Base-by-base conservation (phyloP, 805 yeast genomes). In the Spathaspora girioi region DNA sequence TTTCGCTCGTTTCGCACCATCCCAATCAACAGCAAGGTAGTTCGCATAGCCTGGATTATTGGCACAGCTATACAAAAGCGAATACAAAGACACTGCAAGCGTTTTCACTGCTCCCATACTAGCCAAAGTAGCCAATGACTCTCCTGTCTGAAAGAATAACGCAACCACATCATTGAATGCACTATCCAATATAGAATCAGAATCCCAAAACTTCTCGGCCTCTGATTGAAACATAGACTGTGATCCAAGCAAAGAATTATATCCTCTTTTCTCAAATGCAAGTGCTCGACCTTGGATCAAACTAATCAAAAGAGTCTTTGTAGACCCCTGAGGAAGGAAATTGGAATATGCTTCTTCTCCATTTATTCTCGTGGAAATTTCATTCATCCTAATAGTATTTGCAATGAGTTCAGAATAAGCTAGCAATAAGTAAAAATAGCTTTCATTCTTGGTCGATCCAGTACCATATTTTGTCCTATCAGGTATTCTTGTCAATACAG, bases 301-400 rank as follows among this genome's bases (percentile, higher is more conserved):
- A 0, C 81, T 70, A 29, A 71, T 68, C 2, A 79, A 38, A 12
- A 77, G 58, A 1, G 67, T 60, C 38, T 66, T 63, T 5, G 69
- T 47, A 0, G 73, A 51, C 0, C 60, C 61, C 7, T 57, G 56
- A 10, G 56, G 55, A 10, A 71, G 49, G 47, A 71, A 70, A 9
- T 53, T 50, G 5, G 56, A 47, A 38, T 61, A 62, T 14, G 66
- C 59, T 12, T 54, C 53, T 8, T 46, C 51, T 1, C 73, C 76
- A 15, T 77, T 76, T n/a, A 77, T 61, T 60, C 92, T 74, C 1
- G 83, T 73, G 0, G 84, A 59, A 19, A 85, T 78, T 58, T 87
- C 92, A 38, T 76, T 65, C 76, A 83, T 80, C 20, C 79, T 73
- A 23, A 86, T 74, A 0, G 84, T 77, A 54, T 78, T 73, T 1